Percentiles rank a stretch among this genome's conserved stretches.
These are phyloP conservation scores for Cercophora sp. DNA, from an alignment of 495 filamentous ascomycete genomes.

Conservation along the genomic window DNA sequence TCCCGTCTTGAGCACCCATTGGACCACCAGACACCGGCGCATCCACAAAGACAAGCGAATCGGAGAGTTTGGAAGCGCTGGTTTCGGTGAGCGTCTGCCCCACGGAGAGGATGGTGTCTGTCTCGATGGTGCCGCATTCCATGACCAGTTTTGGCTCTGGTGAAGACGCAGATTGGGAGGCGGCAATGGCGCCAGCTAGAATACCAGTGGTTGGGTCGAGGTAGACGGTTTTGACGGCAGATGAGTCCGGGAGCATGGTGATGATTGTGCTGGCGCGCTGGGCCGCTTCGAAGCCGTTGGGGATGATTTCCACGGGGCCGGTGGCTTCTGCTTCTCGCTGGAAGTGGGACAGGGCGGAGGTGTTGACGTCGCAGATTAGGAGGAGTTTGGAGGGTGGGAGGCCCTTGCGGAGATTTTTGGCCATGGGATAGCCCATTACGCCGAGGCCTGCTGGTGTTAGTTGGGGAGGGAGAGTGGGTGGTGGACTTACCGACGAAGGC, in stretches of 20 bases:
- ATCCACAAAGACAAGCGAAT: slow-evolving; percentile 28
- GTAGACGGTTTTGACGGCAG: slow-evolving; percentile 37
- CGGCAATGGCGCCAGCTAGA: slow-evolving; percentile 22
- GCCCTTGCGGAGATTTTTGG: slow-evolving; percentile 45
- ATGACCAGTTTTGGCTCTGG: slow-evolving; percentile 31
- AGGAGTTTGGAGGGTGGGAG: slow-evolving; percentile 35
- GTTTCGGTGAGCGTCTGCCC: slow-evolving; percentile 23
- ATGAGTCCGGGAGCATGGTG: slow-evolving; percentile 39
- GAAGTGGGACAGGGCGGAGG: slow-evolving; percentile 33
- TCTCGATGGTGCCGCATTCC: slow-evolving; percentile 45
- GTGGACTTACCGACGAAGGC: slow-evolving; percentile 26
- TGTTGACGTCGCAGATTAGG: slow-evolving; percentile 45
- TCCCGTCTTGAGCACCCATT: slow-evolving; percentile 42
- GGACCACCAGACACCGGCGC: slow-evolving; percentile 35
- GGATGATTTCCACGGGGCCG: slow-evolving; percentile 18
- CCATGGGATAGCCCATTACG: slow-evolving; percentile 49
- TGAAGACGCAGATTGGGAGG: background rate
- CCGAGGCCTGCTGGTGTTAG: slow-evolving; percentile 21
- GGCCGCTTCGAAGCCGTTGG: slow-evolving; percentile 37
- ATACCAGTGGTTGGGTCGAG: slow-evolving; percentile 35
- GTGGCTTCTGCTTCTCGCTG: slow-evolving; percentile 26
- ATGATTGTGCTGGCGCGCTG: slow-evolving; percentile 38
- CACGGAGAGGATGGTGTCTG: slow-evolving; percentile 28
- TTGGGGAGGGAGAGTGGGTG: background rate
- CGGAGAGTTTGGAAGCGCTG: slow-evolving; percentile 10